These are phyloP conservation scores for Cryphonectria radicalis DNA, from an alignment of 2,329 filamentous ascomycete species.

Conservation along the genomic window DNA sequence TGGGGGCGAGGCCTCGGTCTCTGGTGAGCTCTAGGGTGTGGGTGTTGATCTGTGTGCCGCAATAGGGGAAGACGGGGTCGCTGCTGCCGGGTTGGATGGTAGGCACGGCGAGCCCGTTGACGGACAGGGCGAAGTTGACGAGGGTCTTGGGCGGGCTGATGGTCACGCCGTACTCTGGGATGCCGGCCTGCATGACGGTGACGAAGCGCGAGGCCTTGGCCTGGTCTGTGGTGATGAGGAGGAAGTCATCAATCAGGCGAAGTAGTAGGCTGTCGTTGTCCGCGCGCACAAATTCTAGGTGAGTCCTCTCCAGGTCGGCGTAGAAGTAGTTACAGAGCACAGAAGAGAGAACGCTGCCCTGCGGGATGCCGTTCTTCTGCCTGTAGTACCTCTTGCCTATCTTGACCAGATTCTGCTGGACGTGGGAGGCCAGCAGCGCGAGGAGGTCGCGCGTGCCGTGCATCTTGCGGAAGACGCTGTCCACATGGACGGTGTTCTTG, in stretches of 20 bases:
- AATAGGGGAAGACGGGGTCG: slow-evolving; percentile 76
- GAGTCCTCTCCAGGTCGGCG: slow-evolving; percentile 75
- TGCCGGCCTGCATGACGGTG: slow-evolving; percentile 76
- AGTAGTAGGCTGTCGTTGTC: slow-evolving; percentile 68
- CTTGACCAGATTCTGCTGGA: slow-evolving; percentile 84
- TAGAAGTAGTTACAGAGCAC: slow-evolving; percentile 96
- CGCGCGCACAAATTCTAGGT: slow-evolving; percentile 67
- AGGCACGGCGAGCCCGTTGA: slow-evolving; percentile 58
- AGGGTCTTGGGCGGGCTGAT: slow-evolving; percentile 81
- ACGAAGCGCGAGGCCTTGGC: slow-evolving; percentile 74
- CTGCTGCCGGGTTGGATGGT: slow-evolving; percentile 45
- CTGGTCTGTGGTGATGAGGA: slow-evolving; percentile 77
- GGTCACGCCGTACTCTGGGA: slow-evolving; percentile 78
- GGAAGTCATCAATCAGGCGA: slow-evolving; percentile 88
- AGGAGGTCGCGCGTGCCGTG: slow-evolving; percentile 65
- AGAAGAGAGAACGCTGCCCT: slow-evolving; percentile 87
- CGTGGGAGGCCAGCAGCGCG: slow-evolving; percentile 74
- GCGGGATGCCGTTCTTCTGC: slow-evolving; percentile 87
- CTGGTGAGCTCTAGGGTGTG: slow-evolving; percentile 75
- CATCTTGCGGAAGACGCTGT: slow-evolving; percentile 63
- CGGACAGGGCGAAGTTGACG: slow-evolving; percentile 74
- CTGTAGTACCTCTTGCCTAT: slow-evolving; percentile 88
- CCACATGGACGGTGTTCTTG: slow-evolving; percentile 77
- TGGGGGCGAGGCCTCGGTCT: slow-evolving; percentile 57
- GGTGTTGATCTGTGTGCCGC: slow-evolving; percentile 78